Percentiles rank a stretch among this genome's conserved stretches.
These are phyloP conservation scores for Euphorbia tirucalli DNA, from an alignment of 345 rosid species.

Conservation along the genomic window DNA sequence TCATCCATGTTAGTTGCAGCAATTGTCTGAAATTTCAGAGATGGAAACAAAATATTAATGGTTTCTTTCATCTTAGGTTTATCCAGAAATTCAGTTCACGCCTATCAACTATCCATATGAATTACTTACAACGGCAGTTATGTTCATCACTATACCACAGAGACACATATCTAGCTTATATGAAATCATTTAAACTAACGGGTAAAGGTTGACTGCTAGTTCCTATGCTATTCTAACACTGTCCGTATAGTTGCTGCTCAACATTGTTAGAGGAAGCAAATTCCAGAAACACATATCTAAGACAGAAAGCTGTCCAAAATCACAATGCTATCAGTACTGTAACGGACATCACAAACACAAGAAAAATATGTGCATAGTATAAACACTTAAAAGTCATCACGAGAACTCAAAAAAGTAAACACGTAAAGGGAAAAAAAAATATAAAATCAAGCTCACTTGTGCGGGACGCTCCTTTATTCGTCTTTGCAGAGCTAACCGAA, in stretches of 20 bases:
- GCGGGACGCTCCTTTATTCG: slow-evolving; percentile 78
- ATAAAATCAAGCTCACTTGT: slow-evolving; percentile 52
- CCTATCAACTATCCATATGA: background rate
- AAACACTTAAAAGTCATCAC: background rate
- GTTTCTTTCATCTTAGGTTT: background rate
- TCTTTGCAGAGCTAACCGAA: slow-evolving; percentile 83
- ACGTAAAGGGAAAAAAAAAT: slow-evolving; percentile 15
- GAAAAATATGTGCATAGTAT: background rate
- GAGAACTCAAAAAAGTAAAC: background rate
- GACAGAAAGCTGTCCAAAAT: background rate
- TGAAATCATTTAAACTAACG: no score
- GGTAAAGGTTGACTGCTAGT: no score
- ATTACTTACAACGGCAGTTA: background rate
- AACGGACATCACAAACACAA: no score
- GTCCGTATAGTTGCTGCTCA: background rate
- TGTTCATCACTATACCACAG: background rate
- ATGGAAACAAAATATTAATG: slow-evolving; percentile 4
- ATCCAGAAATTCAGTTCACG: background rate
- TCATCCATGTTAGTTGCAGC: slow-evolving; percentile 88
- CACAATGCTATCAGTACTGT: slow-evolving; percentile 5
- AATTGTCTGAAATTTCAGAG: slow-evolving; percentile 54
- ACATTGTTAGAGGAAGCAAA: background rate
- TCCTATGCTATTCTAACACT: background rate
- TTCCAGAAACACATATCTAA: background rate
- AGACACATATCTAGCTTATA: background rate